Evolutionary conservation across 208 protist species (phyloP).

Genomic region (Lotmaria passim): DNA sequence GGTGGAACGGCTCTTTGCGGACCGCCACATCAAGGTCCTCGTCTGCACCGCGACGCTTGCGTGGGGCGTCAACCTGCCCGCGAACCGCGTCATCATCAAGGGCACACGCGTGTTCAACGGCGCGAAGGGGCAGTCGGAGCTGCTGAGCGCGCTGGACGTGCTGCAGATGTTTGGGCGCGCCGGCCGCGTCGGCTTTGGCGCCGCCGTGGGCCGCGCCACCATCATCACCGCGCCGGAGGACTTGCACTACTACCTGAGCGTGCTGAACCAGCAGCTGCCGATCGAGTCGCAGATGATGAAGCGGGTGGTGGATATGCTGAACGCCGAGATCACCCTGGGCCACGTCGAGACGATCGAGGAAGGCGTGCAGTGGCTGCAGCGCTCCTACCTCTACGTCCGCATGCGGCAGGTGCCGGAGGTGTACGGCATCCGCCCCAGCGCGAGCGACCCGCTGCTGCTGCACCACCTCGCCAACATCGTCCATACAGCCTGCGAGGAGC

Average conservation of each 20-base stretch:
- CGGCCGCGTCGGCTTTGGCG: slow-evolving; percentile 96
- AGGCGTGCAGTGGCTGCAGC: slow-evolving; percentile 97
- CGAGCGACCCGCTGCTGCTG: slow-evolving; percentile 85
- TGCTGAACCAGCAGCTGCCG: slow-evolving; percentile 99
- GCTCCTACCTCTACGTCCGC: slow-evolving; percentile 99
- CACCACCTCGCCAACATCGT: slow-evolving; percentile 94
- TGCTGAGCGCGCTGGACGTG: slow-evolving; percentile 98
- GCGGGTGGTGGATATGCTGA: slow-evolving; percentile 97
- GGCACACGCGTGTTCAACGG: slow-evolving; percentile 99
- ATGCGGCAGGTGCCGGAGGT: slow-evolving; percentile 96
- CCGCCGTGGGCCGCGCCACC: slow-evolving; percentile 93
- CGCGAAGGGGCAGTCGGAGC: slow-evolving; percentile 94
- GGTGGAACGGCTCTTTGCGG: slow-evolving; percentile 98
- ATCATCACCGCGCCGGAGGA: slow-evolving; percentile 97
- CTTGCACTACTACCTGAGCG: slow-evolving; percentile 98
- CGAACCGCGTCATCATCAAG: slow-evolving; percentile 99
- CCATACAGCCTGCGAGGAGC: slow-evolving; percentile 92
- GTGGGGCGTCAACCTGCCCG: slow-evolving; percentile 99
- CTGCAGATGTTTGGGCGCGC: slow-evolving; percentile 99
- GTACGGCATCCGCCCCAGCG: slow-evolving; percentile 92
- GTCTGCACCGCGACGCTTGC: slow-evolving; percentile 99
- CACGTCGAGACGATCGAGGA: slow-evolving; percentile 95
- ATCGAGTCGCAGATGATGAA: slow-evolving; percentile 99
- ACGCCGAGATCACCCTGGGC: slow-evolving; percentile 98
- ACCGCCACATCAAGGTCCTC: slow-evolving; percentile 96